Evolutionary conservation across 202 grass and related monocot species (phyloP).

Genomic region (Tripidium arundinaceum): DNA sequence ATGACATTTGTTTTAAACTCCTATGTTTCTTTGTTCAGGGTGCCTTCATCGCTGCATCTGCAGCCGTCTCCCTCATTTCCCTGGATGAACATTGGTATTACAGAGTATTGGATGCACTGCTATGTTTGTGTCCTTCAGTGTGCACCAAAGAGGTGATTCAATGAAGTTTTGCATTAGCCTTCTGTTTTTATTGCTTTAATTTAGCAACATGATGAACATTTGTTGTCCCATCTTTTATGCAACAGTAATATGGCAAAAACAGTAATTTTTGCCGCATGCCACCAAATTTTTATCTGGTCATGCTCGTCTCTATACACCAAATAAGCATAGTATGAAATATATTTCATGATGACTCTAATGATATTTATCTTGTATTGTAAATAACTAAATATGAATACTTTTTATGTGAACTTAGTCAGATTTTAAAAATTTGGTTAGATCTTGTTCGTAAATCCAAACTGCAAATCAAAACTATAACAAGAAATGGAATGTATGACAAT

Average conservation of each 20-base stretch:
- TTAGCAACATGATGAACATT: neutral
- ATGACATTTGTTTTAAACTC: neutral
- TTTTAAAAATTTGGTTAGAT: no score
- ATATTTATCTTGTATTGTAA: neutral
- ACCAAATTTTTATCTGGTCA: neutral
- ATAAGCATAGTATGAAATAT: neutral
- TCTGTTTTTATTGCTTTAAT: neutral
- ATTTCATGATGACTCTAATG: neutral
- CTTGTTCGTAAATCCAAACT: neutral
- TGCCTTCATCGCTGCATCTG: constrained; percentile 63
- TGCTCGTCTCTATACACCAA: neutral
- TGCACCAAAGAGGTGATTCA: constrained; percentile 6
- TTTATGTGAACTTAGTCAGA: neutral
- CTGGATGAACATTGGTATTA: constrained; percentile 67
- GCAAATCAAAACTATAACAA: neutral
- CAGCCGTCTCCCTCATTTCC: constrained; percentile 40
- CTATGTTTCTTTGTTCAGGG: constrained; percentile 39
- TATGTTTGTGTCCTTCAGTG: constrained; percentile 39
- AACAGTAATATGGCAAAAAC: neutral
- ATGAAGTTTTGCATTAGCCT: neutral
- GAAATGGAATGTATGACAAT: neutral
- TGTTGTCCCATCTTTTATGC: neutral
- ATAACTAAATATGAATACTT: neutral
- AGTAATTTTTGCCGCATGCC: neutral
- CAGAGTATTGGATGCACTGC: constrained; percentile 72